Evolutionary conservation across 768 basidiomycete species (phyloP), one percentile per base, ranked within the genome.

Genomic region (Calocybe cyanea): DNA sequence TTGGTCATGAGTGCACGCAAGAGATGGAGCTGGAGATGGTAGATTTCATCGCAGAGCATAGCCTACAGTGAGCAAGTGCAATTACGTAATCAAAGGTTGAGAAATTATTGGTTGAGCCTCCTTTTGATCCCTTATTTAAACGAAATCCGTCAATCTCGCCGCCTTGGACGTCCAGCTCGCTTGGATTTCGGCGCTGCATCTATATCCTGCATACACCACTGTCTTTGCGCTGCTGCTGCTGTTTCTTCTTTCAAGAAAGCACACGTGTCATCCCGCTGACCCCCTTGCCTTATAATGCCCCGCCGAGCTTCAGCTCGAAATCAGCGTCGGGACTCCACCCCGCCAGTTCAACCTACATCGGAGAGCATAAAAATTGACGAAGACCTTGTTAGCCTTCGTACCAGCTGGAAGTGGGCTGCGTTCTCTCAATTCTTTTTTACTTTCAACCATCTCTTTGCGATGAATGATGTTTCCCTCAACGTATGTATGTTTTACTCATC

Each of bases 371-470:
- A 49, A 28, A 38, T 45, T 18, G 30, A 60, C 34, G 62, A 71
- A 34, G 69, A 80, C 56, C 62, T 85, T 42, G 50, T 61, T 36
- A 58, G 68, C 21, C 82, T 96, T 41, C 76, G 92, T 45, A 81
- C 71, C 47, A 80, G 91, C 52, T 94, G 90, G 90, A 84, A 87
- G 73, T 95, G 91, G 91, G 92, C 92, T 4, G 86, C 85, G 19
- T 87, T 93, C 65, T 78, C 79, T 65, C 91, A 94, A 63, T 94
- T 95, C 75, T 85, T 90, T 67, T 85, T 77, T 63, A 91, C 86
- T 20, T 95, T 94, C 68, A 73, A 77, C 38, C 76, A 77, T 40
- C 72, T 93, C 46, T 78, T 94, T 53, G 72, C 80, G 31, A 74
- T 86, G 70, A 66, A 76, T 35, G 86, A 88, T 57, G 77, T 92